phyloP scores from a whole-genome alignment of 306 rosid species.

The Casuarina glauca region DNA sequence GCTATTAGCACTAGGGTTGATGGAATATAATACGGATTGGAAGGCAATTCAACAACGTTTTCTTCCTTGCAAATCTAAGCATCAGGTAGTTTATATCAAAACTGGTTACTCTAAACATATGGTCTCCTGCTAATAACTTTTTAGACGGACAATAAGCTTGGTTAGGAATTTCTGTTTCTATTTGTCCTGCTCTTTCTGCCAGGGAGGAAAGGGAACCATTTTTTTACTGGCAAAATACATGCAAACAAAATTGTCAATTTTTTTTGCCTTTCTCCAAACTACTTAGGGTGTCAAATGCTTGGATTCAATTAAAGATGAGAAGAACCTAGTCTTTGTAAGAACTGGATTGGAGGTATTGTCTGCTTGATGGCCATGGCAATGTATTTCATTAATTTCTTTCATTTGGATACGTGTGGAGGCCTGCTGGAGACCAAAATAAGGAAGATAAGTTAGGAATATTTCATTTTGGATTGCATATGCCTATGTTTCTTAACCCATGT shows the following conservation, averaged over 20 bases:
- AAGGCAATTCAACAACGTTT: conserved; percentile 84
- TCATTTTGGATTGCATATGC: neutral
- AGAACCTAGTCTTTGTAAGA: conserved; percentile 1
- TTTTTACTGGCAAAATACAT: neutral
- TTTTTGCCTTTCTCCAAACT: conserved; percentile 17
- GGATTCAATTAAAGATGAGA: neutral
- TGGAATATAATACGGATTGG: conserved; percentile 98
- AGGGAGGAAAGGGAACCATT: neutral
- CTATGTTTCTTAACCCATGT: neutral
- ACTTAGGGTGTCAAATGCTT: conserved; percentile 6
- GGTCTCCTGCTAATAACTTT: conserved; percentile 6
- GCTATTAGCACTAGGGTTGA: conserved; percentile 78
- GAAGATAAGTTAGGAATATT: neutral
- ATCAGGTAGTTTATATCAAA: conserved; percentile 62
- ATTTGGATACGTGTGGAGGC: neutral
- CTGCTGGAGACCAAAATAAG: neutral
- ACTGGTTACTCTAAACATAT: conserved; percentile 9
- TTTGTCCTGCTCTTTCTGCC: neutral
- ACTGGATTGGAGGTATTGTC: neutral
- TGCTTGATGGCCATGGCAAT: neutral
- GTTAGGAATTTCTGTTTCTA: conserved; percentile 1
- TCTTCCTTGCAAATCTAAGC: conserved; percentile 90
- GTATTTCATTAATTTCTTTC: neutral
- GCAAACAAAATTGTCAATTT: neutral
- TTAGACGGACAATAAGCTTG: neutral